phyloP scores from a whole-genome alignment of 2,329 filamentous ascomycete genomes.

The Exophiala aquamarina region DNA sequence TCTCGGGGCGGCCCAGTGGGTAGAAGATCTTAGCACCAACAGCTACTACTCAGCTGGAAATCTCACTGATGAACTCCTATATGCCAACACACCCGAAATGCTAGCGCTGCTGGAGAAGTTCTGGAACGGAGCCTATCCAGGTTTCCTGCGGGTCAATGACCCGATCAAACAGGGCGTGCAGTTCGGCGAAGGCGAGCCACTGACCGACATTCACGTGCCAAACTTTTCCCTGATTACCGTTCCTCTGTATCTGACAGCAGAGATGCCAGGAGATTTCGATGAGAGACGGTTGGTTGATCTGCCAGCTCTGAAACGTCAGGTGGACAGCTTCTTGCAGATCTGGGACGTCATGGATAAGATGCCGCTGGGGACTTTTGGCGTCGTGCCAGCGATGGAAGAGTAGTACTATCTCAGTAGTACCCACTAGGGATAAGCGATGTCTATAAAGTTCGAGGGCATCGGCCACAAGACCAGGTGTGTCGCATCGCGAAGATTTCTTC shows the following conservation, averaged over 20 bases:
- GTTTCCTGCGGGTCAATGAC: constrained; percentile 4
- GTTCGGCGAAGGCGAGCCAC: constrained; percentile 4
- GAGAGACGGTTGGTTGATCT: constrained; percentile 7
- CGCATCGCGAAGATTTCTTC: no score
- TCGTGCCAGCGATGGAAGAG: background rate
- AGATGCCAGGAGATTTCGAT: constrained; percentile 6
- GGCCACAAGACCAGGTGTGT: no score
- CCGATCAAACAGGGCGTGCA: constrained; percentile 6
- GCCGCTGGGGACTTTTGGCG: background rate
- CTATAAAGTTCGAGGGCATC: no score
- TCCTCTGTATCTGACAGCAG: background rate
- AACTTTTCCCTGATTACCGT: constrained; percentile 3
- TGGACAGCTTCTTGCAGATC: constrained; percentile 5
- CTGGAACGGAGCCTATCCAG: constrained; percentile 3
- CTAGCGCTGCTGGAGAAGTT: background rate
- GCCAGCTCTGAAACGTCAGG: constrained; percentile 1
- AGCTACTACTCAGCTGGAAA: constrained; percentile 5
- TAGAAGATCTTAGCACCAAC: constrained; percentile 3
- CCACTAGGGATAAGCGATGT: no score
- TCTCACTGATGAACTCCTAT: constrained; percentile 4
- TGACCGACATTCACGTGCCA: background rate
- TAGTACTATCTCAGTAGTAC: no score
- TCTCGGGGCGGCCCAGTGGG: constrained; percentile 7
- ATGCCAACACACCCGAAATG: constrained; percentile 2
- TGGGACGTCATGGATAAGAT: constrained; percentile 6